Percentiles rank a stretch among this genome's conserved stretches.
Conservation (phyloP, 768 basidiomycete genomes). For the Auriscalpium microsporum region DNA sequence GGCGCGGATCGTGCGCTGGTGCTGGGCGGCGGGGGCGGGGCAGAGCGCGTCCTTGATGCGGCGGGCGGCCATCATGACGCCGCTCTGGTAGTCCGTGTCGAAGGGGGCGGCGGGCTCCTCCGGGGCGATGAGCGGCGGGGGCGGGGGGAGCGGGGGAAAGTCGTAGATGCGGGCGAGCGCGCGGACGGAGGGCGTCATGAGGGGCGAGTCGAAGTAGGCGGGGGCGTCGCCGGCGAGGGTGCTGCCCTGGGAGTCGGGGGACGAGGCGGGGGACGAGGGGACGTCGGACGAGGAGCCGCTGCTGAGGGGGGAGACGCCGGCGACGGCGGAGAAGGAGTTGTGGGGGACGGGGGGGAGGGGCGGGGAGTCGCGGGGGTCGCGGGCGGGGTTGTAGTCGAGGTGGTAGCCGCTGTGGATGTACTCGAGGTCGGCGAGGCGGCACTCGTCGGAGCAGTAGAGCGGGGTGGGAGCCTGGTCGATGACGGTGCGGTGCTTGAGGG, state of each 20-base stretch:
- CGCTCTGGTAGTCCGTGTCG: slow-evolving; percentile 39
- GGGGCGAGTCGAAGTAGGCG: slow-evolving; percentile 13
- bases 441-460: slow-evolving; percentile 79
- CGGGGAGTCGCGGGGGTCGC: slow-evolving; percentile 28
- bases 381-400: slow-evolving; percentile 40
- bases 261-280: slow-evolving; percentile 18
- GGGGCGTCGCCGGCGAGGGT: slow-evolving; percentile 8
- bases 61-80: slow-evolving; percentile 63
- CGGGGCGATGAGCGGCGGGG: slow-evolving; percentile 31
- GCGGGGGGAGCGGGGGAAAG: slow-evolving; percentile 47
- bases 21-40: slow-evolving; percentile 30
- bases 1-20: slow-evolving; percentile 2
- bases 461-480: slow-evolving; percentile 78
- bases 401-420: slow-evolving; percentile 27
- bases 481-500: slow-evolving; percentile 49
- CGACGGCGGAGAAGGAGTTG: slow-evolving; percentile 27
- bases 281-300: slow-evolving; percentile 17
- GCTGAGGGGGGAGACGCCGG: slow-evolving; percentile 32
- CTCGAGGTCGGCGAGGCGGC: slow-evolving; percentile 51
- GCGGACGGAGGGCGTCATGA: slow-evolving; percentile 21
- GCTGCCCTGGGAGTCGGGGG: slow-evolving; percentile 12
- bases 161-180: slow-evolving; percentile 33
- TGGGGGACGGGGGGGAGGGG: slow-evolving; percentile 33
- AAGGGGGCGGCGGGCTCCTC: slow-evolving; percentile 7
- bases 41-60: slow-evolving; percentile 43